A percentile compares a stretch with the other conserved stretches of the same genome.
phyloP scores from a whole-genome alignment of 1,139 yeast species.

The Lodderomyces jiufengensis region DNA sequence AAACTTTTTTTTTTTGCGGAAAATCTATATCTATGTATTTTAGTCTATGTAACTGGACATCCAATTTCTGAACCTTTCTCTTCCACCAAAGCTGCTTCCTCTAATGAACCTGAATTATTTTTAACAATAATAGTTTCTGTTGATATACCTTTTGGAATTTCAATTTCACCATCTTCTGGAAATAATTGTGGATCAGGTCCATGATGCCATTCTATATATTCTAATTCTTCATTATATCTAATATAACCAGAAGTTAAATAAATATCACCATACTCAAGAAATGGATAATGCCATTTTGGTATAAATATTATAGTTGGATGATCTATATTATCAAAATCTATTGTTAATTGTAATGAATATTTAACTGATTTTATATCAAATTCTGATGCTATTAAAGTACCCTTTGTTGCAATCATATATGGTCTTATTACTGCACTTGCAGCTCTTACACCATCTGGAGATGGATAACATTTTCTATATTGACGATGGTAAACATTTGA shows the following conservation, averaged over 20 bases:
- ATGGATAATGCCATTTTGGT: slow-evolving; percentile 68
- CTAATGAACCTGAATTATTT: slow-evolving; percentile 37
- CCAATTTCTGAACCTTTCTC: slow-evolving; percentile 12
- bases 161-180: slow-evolving; percentile 1
- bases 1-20: too few species aligned
- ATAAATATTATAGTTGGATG: slow-evolving; percentile 58
- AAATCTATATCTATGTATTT: too few species aligned
- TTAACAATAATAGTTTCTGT: slow-evolving; percentile 37
- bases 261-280: slow-evolving; percentile 41
- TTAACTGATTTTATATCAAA: slow-evolving; percentile 50
- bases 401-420: slow-evolving; percentile 57
- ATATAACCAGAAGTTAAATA: slow-evolving; percentile 55
- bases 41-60: slow-evolving; percentile 20
- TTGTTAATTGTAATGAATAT: slow-evolving; percentile 45
- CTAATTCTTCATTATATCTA: slow-evolving; percentile 46
- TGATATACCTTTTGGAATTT: slow-evolving; percentile 1
- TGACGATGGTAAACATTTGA: slow-evolving; percentile 23
- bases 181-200: slow-evolving; percentile 16
- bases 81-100: slow-evolving; percentile 23
- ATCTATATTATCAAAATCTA: slow-evolving; percentile 12
- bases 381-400: slow-evolving; percentile 46
- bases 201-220: slow-evolving; percentile 72
- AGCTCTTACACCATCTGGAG: slow-evolving; percentile 66
- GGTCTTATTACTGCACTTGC: slow-evolving; percentile 71
- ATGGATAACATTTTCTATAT: slow-evolving; percentile 30